These are phyloP conservation scores for Cymbidium sinense DNA, from an alignment of 106 monocot genomes.

Conservation along the genomic window DNA sequence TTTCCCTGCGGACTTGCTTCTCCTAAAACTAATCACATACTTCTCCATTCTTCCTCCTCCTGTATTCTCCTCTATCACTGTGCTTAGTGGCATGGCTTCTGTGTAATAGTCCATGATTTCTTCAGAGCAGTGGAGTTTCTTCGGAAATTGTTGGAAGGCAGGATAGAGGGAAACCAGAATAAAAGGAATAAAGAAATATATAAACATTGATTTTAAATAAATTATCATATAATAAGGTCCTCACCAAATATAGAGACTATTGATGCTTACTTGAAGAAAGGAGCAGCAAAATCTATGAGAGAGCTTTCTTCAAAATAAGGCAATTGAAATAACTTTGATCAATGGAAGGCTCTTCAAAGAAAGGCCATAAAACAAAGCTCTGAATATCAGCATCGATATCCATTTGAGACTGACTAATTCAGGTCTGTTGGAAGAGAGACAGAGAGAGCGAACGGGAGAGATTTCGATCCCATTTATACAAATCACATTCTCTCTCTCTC, in stretches of 20 bases:
- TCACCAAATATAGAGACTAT: background rate
- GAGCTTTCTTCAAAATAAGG: background rate
- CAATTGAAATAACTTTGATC: background rate
- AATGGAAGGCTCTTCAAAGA: background rate
- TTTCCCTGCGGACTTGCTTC: background rate
- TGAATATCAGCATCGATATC: background rate
- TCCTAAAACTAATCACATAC: background rate
- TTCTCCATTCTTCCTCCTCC: background rate
- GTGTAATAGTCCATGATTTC: background rate
- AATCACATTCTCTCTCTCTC: no score
- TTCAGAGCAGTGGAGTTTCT: background rate
- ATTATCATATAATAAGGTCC: background rate
- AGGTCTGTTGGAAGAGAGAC: no score
- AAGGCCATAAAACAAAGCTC: background rate
- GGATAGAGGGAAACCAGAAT: background rate
- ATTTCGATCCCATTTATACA: no score
- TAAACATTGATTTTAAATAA: background rate
- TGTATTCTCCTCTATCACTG: background rate
- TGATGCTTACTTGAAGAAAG: background rate
- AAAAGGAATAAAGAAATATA: no score
- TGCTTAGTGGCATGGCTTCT: background rate
- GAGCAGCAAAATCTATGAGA: background rate
- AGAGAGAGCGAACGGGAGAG: no score
- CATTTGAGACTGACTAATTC: background rate
- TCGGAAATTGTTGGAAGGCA: background rate